Evolutionary conservation across 116 monocot genomes (phyloP), one percentile per base, ranked within the genome.

Genomic region (Cymodocea nodosa): DNA sequence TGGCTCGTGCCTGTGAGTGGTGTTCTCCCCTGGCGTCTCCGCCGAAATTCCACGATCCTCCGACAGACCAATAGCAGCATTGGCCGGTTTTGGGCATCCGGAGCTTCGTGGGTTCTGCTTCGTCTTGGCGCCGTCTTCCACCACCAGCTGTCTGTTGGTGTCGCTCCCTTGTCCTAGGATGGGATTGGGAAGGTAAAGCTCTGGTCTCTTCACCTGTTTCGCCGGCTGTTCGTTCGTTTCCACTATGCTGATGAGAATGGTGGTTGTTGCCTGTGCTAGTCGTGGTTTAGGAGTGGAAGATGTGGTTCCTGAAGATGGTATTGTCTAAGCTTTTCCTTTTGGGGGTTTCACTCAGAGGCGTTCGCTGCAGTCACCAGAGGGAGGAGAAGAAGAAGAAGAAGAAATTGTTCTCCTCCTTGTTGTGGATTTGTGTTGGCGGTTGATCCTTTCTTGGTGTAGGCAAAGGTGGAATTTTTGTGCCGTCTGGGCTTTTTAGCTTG

Each of bases 121-220:
- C 6, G n/a, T 20, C 54, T 20, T 6, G 54, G 54, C 54, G 54
- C n/a, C n/a, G 54, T 20, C 54, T 54, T n/a, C 54, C 7, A 54
- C 12, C 5, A 44, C 11, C 44, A 44, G 44, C 44, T 10, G 44
- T 44, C 44, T 44, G 44, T 9, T 1, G 12, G 7, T 30, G n/a
- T n/a, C n/a, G n/a, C n/a, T 30, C 12, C 11, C 12, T 8, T 4
- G 44, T 44, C 44, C 11, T 44, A 44, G 12, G 44, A 44, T 44
- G 44, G 7, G 17, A 2, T 60, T 60, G 9, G 18, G 22, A 37
- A 23, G 63, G 23, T 64, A 23, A 64, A 23, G 20, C 20, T 64
- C 22, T 22, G 48, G 48, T 40, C 63, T 23, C 30, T 64, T 48
- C 63, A 23, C 13, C 63, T 20, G 63, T 49, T 64, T 37, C 58